phyloP scores from a whole-genome alignment of 1,139 yeast genomes.

The Chernovozyma sophiae-reginae region DNA sequence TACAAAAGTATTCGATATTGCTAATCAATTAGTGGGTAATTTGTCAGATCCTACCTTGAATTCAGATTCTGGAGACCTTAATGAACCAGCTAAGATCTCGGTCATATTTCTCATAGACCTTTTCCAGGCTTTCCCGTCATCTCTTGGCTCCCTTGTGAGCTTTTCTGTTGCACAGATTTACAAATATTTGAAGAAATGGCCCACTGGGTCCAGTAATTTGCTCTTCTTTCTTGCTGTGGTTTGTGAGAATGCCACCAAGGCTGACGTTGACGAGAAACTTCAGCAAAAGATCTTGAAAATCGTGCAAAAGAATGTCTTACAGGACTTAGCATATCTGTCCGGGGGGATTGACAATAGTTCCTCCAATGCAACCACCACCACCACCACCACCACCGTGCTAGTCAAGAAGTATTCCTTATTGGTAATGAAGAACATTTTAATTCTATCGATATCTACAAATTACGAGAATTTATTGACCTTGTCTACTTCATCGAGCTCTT shows the following conservation, averaged over 20 bases:
- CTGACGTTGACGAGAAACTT: constrained; percentile 40
- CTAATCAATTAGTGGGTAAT: constrained; percentile 33
- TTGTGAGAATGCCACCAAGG: constrained; percentile 34
- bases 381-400: constrained; percentile 18
- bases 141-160: constrained; percentile 33
- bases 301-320: constrained; percentile 23
- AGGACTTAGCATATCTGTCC: constrained; percentile 4
- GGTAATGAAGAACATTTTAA: constrained; percentile 29
- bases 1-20: constrained; percentile 36
- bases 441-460: constrained; percentile 32
- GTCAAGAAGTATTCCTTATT: constrained; percentile 32
- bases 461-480: constrained; percentile 35
- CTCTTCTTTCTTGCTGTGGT: constrained; percentile 31
- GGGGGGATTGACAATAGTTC: constrained; percentile 1
- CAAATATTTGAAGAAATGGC: constrained; percentile 36
- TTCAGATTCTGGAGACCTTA: constrained; percentile 8
- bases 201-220: constrained; percentile 25
- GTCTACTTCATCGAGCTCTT: constrained; percentile 30
- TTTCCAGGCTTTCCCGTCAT: constrained; percentile 36
- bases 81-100: constrained; percentile 18
- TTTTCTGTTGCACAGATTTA: constrained; percentile 35
- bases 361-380: constrained; percentile 11
- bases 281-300: constrained; percentile 35
- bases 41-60: constrained; percentile 12
- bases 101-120: constrained; percentile 34